Evolutionary conservation across 352 stramenopile genomes (phyloP).

Genomic region (Blastocystis sp.): DNA sequence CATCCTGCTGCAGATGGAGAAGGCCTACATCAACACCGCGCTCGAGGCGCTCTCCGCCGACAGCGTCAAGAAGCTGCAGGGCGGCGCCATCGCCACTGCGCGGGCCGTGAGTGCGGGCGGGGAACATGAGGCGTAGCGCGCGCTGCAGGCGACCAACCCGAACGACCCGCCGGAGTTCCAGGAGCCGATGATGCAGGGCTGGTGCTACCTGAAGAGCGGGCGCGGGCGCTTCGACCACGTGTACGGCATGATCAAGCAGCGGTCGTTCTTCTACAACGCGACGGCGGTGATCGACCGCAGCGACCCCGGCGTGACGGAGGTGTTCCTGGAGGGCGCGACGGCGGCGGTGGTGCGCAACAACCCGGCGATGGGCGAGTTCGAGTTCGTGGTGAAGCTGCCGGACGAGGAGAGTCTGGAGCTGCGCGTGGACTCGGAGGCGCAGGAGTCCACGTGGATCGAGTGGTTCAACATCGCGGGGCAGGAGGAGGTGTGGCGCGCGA

Average conservation of each 20-base stretch:
- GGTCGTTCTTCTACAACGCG: neutral
- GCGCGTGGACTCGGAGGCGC: neutral
- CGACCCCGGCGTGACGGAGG: neutral
- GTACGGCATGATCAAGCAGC: neutral
- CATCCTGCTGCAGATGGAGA: conserved; percentile 96
- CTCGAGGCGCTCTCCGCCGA: conserved; percentile 80
- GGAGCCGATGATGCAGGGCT: conserved; percentile 2
- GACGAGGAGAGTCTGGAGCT: neutral
- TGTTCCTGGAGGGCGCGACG: conserved; percentile 19
- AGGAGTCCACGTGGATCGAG: neutral
- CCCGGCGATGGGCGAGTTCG: neutral
- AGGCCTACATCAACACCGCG: conserved; percentile 98
- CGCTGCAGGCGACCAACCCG: neutral
- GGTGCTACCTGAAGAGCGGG: neutral
- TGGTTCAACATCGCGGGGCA: neutral
- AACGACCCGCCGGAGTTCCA: neutral
- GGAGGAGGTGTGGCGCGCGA: neutral
- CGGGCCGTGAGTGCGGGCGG: neutral
- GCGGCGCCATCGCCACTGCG: neutral
- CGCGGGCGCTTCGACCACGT: neutral
- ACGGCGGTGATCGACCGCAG: conserved; percentile 3
- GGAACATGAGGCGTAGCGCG: neutral
- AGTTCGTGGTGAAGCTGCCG: neutral
- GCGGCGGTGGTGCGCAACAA: neutral
- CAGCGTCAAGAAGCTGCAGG: neutral